These are phyloP conservation scores for Austroboletus novae-zelandiae DNA, from an alignment of 1,284 basidiomycete species.

Conservation along the genomic window DNA sequence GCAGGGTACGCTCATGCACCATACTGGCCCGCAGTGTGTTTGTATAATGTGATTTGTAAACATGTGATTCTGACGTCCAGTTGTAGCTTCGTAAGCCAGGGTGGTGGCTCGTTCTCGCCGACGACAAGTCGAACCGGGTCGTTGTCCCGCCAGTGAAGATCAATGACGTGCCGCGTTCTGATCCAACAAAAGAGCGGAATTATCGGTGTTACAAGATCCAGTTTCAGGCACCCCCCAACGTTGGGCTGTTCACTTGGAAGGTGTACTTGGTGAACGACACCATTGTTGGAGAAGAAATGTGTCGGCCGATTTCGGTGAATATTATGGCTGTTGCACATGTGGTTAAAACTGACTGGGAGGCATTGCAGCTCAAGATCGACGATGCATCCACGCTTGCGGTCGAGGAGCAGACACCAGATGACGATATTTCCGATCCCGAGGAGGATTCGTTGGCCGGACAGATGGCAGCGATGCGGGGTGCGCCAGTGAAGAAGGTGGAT, in stretches of 20 bases:
- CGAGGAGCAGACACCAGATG: constrained; percentile 69
- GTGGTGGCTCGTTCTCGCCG: constrained; percentile 93
- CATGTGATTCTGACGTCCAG: neutral
- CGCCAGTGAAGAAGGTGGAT: constrained; percentile 68
- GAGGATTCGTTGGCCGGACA: constrained; percentile 96
- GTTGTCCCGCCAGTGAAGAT: constrained; percentile 91
- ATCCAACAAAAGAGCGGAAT: constrained; percentile 56
- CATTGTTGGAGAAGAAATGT: constrained; percentile 81
- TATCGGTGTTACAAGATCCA: constrained; percentile 86
- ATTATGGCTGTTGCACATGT: neutral
- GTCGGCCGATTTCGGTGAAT: constrained; percentile 70
- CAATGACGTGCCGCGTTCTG: constrained; percentile 73
- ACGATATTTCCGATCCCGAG: constrained; percentile 95
- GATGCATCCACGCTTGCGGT: constrained; percentile 57
- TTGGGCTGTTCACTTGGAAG: constrained; percentile 89
- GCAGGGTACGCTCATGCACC: constrained; percentile 85
- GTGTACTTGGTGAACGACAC: constrained; percentile 86
- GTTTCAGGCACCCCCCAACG: constrained; percentile 90
- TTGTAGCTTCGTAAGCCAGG: constrained; percentile 74
- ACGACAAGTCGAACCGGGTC: constrained; percentile 86
- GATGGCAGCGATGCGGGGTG: constrained; percentile 97
- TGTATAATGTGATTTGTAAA: neutral
- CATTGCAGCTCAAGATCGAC: constrained; percentile 75
- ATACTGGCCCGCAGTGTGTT: constrained; percentile 80
- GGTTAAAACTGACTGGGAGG: neutral